phyloP scores from a whole-genome alignment of 2,329 filamentous ascomycete species.

The Apiospora sp. region DNA sequence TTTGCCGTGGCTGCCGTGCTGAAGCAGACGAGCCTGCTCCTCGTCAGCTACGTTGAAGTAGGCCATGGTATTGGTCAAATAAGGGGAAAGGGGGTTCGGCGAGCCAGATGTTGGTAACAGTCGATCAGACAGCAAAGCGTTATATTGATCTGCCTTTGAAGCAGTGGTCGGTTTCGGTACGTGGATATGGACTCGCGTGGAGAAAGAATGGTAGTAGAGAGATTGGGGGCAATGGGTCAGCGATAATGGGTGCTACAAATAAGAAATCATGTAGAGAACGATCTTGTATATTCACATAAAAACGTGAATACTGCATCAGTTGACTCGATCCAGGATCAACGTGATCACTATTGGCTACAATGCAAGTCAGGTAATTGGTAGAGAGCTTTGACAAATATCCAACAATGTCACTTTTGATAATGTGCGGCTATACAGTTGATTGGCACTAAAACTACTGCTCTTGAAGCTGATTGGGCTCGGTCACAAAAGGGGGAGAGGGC shows the following conservation, averaged over 20 bases:
- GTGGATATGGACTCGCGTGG: background rate
- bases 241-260: background rate
- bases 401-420: too few species aligned
- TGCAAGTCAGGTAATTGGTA: too few species aligned
- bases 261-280: background rate
- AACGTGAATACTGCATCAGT: background rate
- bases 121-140: background rate
- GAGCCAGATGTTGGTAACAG: background rate
- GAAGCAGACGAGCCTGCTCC: background rate
- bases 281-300: background rate
- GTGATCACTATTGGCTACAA: background rate
- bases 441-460: too few species aligned
- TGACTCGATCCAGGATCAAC: background rate
- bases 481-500: background rate
- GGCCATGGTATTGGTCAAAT: background rate
- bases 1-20: background rate
- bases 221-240: background rate
- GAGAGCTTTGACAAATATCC: too few species aligned
- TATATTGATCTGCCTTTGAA: background rate
- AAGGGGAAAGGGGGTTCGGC: background rate
- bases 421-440: too few species aligned
- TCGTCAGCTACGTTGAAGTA: background rate
- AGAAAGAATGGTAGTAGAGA: background rate
- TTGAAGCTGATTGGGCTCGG: background rate
- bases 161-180: background rate